Conservation (phyloP, 345 rosid genomes). For the thale cress (Arabidopsis thaliana) region DNA sequence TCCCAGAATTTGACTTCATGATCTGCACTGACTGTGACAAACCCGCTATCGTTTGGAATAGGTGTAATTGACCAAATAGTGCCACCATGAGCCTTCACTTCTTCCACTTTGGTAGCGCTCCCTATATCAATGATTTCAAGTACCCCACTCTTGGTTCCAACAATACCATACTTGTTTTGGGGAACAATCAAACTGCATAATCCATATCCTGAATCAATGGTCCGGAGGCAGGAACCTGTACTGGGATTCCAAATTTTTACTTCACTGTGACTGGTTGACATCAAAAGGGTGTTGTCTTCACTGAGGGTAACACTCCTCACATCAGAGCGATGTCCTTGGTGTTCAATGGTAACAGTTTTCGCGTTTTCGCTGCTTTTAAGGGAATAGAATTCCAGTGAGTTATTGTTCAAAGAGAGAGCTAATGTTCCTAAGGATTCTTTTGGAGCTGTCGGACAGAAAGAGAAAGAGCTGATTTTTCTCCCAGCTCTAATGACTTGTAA, state of each 20-base stretch:
- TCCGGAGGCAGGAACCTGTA: slow-evolving; percentile 90
- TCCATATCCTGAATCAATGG: slow-evolving; percentile 91
- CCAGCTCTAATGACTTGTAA: slow-evolving; percentile 78
- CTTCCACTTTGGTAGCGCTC: slow-evolving; percentile 75
- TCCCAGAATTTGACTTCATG: slow-evolving; percentile 95
- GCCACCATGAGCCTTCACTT: slow-evolving; percentile 89
- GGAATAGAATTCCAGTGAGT: slow-evolving; percentile 79
- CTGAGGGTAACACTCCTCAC: slow-evolving; percentile 92
- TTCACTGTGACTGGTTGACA: slow-evolving; percentile 96
- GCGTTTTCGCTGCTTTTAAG: slow-evolving; percentile 56
- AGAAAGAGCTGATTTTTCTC: slow-evolving; percentile 82
- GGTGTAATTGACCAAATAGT: slow-evolving; percentile 71
- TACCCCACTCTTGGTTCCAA: slow-evolving; percentile 91
- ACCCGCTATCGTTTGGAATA: slow-evolving; percentile 79
- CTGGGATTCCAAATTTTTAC: slow-evolving; percentile 97
- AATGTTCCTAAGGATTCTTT: slow-evolving; percentile 69
- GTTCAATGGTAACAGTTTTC: slow-evolving; percentile 74
- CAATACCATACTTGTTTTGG: slow-evolving; percentile 75
- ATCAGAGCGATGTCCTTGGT: slow-evolving; percentile 92
- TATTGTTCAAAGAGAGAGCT: slow-evolving; percentile 90
- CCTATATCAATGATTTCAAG: slow-evolving; percentile 88
- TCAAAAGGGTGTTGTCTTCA: slow-evolving; percentile 79
- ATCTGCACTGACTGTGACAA: slow-evolving; percentile 96
- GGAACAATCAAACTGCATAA: slow-evolving; percentile 90
- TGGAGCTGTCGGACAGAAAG: slow-evolving; percentile 70